A percentile compares a stretch with the other conserved stretches of the same genome.
Conservation (phyloP, 2,329 filamentous ascomycete genomes). For the Penicillium sp. region DNA sequence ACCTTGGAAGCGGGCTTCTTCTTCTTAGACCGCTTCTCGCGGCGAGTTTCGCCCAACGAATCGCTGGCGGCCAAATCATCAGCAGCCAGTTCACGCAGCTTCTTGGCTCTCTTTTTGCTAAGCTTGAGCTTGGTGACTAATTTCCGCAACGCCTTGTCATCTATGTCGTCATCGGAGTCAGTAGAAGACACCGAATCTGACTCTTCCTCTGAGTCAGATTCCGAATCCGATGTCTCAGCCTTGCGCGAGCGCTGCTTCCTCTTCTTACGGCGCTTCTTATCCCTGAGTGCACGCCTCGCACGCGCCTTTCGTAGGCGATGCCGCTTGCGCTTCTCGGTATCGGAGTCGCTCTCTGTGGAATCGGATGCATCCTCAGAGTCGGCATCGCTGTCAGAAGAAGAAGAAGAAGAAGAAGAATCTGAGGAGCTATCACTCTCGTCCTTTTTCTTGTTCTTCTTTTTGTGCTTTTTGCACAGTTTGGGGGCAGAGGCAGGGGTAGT, state of each 20-base stretch:
- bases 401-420: slow-evolving; percentile 14
- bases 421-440: slow-evolving; percentile 16
- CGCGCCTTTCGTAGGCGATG: slow-evolving; percentile 34
- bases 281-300: slow-evolving; percentile 25
- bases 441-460: slow-evolving; percentile 16
- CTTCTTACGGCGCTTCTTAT: slow-evolving; percentile 23
- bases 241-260: slow-evolving; percentile 35
- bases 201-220: slow-evolving; percentile 11
- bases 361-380: slow-evolving; percentile 11
- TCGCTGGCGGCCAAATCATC: slow-evolving; percentile 27
- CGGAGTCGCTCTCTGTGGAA: slow-evolving; percentile 17
- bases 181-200: slow-evolving; percentile 23
- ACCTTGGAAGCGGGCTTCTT: slow-evolving; percentile 46
- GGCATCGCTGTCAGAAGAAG: slow-evolving; percentile 10
- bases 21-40: too few relatives aligned
- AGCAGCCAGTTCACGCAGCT: slow-evolving; percentile 21
- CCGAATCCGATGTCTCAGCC: slow-evolving; percentile 12
- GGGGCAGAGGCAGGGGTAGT: slow-evolving; percentile 7
- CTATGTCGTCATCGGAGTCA: slow-evolving; percentile 24
- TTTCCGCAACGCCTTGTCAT: slow-evolving; percentile 28
- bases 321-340: slow-evolving; percentile 24
- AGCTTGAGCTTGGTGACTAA: slow-evolving; percentile 27
- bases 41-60: too few relatives aligned
- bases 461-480: slow-evolving; percentile 31
- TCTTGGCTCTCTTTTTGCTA: slow-evolving; percentile 27